Percentiles rank a stretch among this genome's conserved stretches.
These are phyloP conservation scores for Leishmania martiniquensis DNA, from an alignment of 208 protist genomes.

Conservation along the genomic window DNA sequence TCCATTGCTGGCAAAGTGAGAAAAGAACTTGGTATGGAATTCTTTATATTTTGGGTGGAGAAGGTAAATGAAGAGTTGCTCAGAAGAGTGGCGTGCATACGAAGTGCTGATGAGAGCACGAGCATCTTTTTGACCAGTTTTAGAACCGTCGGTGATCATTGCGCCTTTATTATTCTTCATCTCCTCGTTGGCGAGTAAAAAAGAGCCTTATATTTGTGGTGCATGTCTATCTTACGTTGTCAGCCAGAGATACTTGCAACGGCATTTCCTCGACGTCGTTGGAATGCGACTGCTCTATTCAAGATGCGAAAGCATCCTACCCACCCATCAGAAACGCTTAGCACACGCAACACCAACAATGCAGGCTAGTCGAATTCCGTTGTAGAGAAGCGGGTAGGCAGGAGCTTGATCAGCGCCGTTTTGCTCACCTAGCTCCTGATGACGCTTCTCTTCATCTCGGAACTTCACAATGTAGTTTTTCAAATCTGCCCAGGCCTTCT, in stretches of 20 bases:
- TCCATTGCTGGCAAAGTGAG: slow-evolving; percentile 11
- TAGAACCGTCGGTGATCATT: not conserved
- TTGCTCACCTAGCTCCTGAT: slow-evolving; percentile 81
- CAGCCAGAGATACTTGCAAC: not conserved
- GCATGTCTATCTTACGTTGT: not conserved
- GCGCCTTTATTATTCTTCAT: too few species aligned
- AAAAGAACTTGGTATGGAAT: not conserved
- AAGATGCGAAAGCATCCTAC: not conserved
- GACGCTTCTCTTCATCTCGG: slow-evolving; percentile 86
- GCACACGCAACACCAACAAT: slow-evolving; percentile 71
- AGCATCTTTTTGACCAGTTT: not conserved
- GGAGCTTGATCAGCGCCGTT: slow-evolving; percentile 78
- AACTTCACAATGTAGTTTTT: slow-evolving; percentile 83
- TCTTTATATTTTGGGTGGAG: not conserved
- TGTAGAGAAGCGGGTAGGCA: slow-evolving; percentile 80
- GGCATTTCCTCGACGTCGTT: not conserved
- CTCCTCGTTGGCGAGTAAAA: not conserved
- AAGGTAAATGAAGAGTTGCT: not conserved
- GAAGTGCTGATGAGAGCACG: not conserved
- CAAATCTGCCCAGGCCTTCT: slow-evolving; percentile 55
- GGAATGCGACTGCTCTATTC: not conserved
- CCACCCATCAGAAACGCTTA: slow-evolving; percentile 49
- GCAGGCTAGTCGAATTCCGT: slow-evolving; percentile 78
- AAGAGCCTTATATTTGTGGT: not conserved
- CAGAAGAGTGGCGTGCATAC: not conserved